Base-by-base conservation (phyloP, 73 alveolate species). In the Urostyla sp. region DNA sequence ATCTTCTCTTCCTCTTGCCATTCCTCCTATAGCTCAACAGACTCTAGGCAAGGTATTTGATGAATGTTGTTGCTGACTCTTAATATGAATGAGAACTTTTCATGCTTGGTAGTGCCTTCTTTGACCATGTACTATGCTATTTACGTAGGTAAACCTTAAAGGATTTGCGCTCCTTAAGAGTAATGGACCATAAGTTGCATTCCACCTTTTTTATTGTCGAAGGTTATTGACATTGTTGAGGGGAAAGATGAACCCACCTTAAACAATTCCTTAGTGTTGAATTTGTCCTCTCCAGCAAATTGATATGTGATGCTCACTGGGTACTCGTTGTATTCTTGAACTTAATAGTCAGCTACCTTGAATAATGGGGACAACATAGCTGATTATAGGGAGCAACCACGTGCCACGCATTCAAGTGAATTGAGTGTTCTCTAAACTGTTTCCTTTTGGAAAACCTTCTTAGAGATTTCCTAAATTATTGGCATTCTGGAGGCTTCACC, bases 301-400 rank as follows among this genome's bases (percentile, higher is more conserved):
- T 90, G 91, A 94, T 94, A 95, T 30, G 94, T 91, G 75, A 97
- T 84, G 63, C 84, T 84, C 51, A 95, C 86, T 20, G 98, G 93
- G 81, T 75, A 86, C 37, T 73, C 87, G 83, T 91, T 94, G 90
- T 75, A 85, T 69, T 96, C 98, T 53, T 87, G 88, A 59, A 91
- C 90, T 38, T 84, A 82, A 81, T 87, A 94, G 75, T 90, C 94
- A 48, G 96, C 86, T 38, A 95, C 99, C 75, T 88, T 88, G 95
- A 63, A 98, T 61, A 91, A 79, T 6, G 99, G 99, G 58, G 97
- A 84, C 74, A 88, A 85, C 99, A 98, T 97, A 61, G 99, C 99
- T 10, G 99, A 98, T 96, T 86, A 94, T 66, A 98, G 91, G 5
- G 99, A 95, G 84, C 99, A 92, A 11, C 99, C 99, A 75, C 99